Conservation (phyloP, 2,329 filamentous ascomycete genomes). For the Pezicula radicicola region DNA sequence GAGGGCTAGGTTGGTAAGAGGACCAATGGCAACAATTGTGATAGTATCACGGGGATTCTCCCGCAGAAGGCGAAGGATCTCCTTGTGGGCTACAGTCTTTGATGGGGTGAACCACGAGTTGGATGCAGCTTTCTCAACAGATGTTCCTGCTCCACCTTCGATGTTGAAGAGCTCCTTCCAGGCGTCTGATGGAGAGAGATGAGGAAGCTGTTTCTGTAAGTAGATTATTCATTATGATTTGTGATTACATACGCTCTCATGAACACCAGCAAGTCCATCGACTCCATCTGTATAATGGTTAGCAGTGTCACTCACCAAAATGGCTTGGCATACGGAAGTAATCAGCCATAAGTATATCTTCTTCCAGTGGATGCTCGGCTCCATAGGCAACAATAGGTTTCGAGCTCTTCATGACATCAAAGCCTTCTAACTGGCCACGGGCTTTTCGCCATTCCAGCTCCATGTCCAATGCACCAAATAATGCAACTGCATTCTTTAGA, state of each 20-base stretch:
- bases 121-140: constrained; percentile 37
- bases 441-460: constrained; percentile 80
- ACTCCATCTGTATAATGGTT: constrained; percentile 54
- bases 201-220: constrained; percentile 54
- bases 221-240: constrained; percentile 5
- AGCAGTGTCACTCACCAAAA: constrained; percentile 2
- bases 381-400: constrained; percentile 87
- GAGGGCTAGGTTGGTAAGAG: constrained; percentile 88
- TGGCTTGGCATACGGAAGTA: constrained; percentile 71
- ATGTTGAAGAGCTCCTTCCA: constrained; percentile 68
- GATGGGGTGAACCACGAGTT: constrained; percentile 70
- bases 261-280: constrained; percentile 76
- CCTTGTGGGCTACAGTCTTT: constrained; percentile 69
- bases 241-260: constrained; percentile 45
- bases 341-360: constrained; percentile 75
- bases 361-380: constrained; percentile 79
- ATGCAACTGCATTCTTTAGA: constrained; percentile 80
- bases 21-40: constrained; percentile 86
- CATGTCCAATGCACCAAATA: constrained; percentile 90
- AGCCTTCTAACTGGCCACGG: constrained; percentile 66
- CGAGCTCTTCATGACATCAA: constrained; percentile 65
- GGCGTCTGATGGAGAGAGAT: constrained; percentile 70
- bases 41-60: constrained; percentile 82
- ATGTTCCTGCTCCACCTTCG: constrained; percentile 37
- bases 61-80: constrained; percentile 82